These are phyloP conservation scores for Handroanthus guayacan DNA, from an alignment of 257 asterid genomes.

Conservation along the genomic window DNA sequence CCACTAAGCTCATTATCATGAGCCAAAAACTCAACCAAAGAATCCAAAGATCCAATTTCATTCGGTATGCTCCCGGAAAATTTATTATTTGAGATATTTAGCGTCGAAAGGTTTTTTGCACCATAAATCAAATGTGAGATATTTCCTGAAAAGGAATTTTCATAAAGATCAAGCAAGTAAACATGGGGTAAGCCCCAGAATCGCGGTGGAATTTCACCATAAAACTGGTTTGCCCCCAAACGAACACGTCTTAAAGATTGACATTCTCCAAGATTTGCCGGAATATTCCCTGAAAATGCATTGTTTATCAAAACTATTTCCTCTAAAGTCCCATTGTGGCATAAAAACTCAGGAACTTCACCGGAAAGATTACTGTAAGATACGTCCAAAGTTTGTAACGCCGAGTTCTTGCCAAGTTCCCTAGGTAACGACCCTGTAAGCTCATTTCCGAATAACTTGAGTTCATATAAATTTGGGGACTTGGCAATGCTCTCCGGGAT, in stretches of 20 bases:
- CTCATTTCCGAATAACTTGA: slow-evolving; percentile 56
- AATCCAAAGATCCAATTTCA: slow-evolving; percentile 61
- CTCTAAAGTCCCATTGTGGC: slow-evolving; percentile 59
- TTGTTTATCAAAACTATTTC: slow-evolving; percentile 53
- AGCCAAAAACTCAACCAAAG: slow-evolving; percentile 56
- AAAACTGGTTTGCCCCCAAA: slow-evolving; percentile 51
- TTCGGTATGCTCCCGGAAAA: slow-evolving; percentile 68
- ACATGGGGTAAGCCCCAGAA: slow-evolving; percentile 80
- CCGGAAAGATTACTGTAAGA: slow-evolving; percentile 59
- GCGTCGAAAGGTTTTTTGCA: slow-evolving; percentile 61
- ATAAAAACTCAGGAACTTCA: slow-evolving; percentile 60
- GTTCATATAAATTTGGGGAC: slow-evolving; percentile 65
- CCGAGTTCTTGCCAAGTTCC: slow-evolving; percentile 76
- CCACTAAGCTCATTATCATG: slow-evolving; percentile 58
- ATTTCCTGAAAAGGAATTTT: slow-evolving; percentile 65
- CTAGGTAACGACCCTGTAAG: slow-evolving; percentile 67
- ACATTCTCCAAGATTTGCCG: slow-evolving; percentile 64
- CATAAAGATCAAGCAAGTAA: slow-evolving; percentile 64
- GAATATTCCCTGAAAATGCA: slow-evolving; percentile 67
- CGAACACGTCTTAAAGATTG: slow-evolving; percentile 61
- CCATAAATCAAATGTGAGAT: slow-evolving; percentile 60
- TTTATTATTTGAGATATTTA: slow-evolving; percentile 57
- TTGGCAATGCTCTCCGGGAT: slow-evolving; percentile 71
- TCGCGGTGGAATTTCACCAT: slow-evolving; percentile 64
- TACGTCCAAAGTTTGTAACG: slow-evolving; percentile 60